phyloP scores from a whole-genome alignment of 139 green algal genomes.

The Coelastrella sp. region DNA sequence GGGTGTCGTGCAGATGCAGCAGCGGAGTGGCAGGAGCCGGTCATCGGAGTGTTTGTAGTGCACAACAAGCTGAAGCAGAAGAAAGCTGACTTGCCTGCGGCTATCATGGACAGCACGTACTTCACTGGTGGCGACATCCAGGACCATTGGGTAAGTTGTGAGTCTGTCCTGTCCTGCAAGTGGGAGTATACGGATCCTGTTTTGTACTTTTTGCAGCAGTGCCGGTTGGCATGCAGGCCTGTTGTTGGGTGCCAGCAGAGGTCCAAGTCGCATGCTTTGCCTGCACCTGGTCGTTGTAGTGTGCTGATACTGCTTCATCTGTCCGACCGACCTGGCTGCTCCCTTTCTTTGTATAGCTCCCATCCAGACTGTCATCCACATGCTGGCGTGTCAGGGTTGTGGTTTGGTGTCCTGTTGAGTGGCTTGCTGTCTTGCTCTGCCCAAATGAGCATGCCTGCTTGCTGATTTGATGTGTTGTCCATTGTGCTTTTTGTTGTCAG shows the following conservation, averaged over 20 bases:
- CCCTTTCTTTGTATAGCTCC: too few species aligned
- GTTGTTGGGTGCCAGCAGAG: too few species aligned
- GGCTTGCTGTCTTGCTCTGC: too few species aligned
- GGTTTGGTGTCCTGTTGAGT: too few species aligned
- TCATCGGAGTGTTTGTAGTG: constrained; percentile 35
- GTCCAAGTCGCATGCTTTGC: too few species aligned
- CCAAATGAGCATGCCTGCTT: neutral
- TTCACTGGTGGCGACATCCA: constrained; percentile 34
- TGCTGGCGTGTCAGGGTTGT: too few species aligned
- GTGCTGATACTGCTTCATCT: too few species aligned
- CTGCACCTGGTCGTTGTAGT: too few species aligned
- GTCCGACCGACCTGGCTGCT: too few species aligned
- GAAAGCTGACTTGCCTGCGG: constrained; percentile 9
- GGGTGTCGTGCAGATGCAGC: neutral
- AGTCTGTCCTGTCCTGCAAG: too few species aligned
- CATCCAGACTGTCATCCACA: too few species aligned
- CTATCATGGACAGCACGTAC: neutral
- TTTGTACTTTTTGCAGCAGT: neutral
- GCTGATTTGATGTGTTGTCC: neutral
- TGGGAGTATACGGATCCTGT: too few species aligned
- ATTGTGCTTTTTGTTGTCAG: neutral
- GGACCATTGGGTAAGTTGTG: constrained; percentile 17
- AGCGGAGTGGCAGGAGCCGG: constrained; percentile 29
- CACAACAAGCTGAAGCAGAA: constrained; percentile 46
- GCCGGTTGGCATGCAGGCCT: neutral